These are phyloP conservation scores for Fraxinus quadrangulata DNA, from an alignment of 257 asterid species.

Conservation along the genomic window DNA sequence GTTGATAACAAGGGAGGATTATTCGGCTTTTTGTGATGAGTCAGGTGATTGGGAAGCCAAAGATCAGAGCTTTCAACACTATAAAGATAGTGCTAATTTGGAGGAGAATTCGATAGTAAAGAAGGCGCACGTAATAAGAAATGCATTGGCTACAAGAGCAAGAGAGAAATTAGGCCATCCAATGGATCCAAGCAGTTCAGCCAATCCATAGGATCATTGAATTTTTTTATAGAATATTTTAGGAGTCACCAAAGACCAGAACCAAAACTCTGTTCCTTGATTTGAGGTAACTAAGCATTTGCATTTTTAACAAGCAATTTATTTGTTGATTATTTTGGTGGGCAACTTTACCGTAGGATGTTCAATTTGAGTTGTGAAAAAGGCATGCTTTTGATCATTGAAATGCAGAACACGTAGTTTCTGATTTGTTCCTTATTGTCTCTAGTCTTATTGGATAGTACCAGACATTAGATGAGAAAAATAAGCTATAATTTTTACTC, in stretches of 20 bases:
- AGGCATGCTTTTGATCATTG: slow-evolving; percentile 9
- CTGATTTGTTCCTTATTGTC: neutral
- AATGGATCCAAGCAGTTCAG: slow-evolving; percentile 8
- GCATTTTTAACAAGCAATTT: slow-evolving; percentile 1
- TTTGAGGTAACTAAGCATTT: slow-evolving; percentile 21
- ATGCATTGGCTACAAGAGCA: slow-evolving; percentile 50
- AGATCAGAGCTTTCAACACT: slow-evolving; percentile 24
- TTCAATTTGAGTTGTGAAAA: slow-evolving; percentile 13
- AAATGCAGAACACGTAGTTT: neutral
- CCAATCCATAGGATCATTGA: neutral
- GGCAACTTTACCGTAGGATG: slow-evolving; percentile 5
- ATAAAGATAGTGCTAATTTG: slow-evolving; percentile 9
- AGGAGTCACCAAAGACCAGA: neutral
- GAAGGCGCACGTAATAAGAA: slow-evolving; percentile 43
- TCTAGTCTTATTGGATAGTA: neutral
- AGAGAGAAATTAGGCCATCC: slow-evolving; percentile 26
- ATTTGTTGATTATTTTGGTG: slow-evolving; percentile 11
- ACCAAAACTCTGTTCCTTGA: neutral
- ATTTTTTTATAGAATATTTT: slow-evolving; percentile 2
- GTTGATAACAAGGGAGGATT: slow-evolving; percentile 78
- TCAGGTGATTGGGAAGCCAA: slow-evolving; percentile 26
- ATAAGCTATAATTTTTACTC: neutral
- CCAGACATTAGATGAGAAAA: neutral
- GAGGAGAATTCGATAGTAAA: slow-evolving; percentile 31
- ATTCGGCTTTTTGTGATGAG: slow-evolving; percentile 63